A percentile compares a stretch with the other conserved stretches of the same genome.
Conservation (phyloP, 371 early-diverging fungal genomes). For the Mortierella sp. region DNA sequence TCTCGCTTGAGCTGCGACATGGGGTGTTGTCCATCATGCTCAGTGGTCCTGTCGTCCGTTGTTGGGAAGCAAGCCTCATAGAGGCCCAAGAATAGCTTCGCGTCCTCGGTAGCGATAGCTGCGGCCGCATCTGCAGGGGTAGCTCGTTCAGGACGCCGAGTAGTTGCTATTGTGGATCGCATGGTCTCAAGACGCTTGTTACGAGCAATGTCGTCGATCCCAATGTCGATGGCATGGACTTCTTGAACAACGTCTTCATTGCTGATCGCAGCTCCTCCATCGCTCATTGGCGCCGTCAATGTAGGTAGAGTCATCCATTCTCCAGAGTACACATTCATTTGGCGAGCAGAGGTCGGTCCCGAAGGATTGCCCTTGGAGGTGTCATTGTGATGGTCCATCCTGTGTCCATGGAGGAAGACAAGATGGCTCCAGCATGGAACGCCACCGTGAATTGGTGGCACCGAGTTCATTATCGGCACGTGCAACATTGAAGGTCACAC, state of each 20-base stretch:
- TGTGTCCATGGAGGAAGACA: background rate
- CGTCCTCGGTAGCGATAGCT: background rate
- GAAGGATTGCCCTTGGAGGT: background rate
- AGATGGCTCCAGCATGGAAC: too few relatives aligned
- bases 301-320: slow-evolving; percentile 27
- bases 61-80: slow-evolving; percentile 8
- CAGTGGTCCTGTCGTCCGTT: background rate
- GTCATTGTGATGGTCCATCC: background rate
- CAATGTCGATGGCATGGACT: too few relatives aligned
- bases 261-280: background rate
- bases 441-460: too few relatives aligned
- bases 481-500: too few relatives aligned
- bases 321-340: slow-evolving; percentile 4
- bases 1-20: slow-evolving; percentile 20
- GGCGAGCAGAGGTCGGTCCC: background rate
- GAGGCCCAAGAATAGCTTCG: slow-evolving; percentile 1
- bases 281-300: slow-evolving; percentile 1
- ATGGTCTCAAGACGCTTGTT: background rate
- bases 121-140: background rate
- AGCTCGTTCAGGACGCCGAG: background rate
- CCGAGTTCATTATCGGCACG: too few relatives aligned
- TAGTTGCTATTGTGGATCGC: slow-evolving; percentile 1
- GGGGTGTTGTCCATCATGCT: background rate
- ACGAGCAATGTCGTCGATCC: slow-evolving; percentile 2
- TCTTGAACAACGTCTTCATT: background rate